Conservation (phyloP, 2,329 filamentous ascomycete genomes). For the Amauroascus verrucosus region DNA sequence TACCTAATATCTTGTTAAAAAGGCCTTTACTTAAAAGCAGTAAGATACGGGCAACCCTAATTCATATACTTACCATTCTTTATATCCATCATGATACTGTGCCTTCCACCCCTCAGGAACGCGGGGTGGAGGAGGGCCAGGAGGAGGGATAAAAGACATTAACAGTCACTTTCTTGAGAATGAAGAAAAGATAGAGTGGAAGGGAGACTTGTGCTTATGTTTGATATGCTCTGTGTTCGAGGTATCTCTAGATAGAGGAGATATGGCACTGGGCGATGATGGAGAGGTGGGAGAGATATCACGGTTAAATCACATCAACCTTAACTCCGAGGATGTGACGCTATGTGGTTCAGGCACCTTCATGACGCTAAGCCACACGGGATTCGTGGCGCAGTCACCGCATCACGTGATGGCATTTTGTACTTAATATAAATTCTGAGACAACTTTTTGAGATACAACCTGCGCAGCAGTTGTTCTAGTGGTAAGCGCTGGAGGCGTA, state of each 20-base stretch:
- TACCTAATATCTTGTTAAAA: constrained; percentile 48
- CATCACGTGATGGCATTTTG: not conserved
- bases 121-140: constrained; percentile 47
- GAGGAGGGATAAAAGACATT: constrained; percentile 35
- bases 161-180: not conserved
- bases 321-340: not conserved
- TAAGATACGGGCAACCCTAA: not conserved
- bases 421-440: too few species aligned
- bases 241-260: not conserved
- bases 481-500: too few species aligned
- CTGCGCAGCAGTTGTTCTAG: too few species aligned
- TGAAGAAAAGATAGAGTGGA: not conserved
- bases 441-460: too few species aligned
- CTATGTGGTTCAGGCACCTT: not conserved
- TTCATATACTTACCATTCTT: constrained; percentile 56
- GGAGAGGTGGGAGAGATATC: not conserved
- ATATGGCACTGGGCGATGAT: not conserved
- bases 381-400: not conserved
- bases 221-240: not conserved
- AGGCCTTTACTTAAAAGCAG: not conserved
- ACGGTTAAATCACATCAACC: not conserved
- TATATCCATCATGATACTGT: constrained; percentile 78
- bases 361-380: not conserved
- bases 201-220: not conserved
- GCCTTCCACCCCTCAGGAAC: constrained; percentile 75